phyloP scores from a whole-genome alignment of 1,284 basidiomycete species.

The Irpex sp. region DNA sequence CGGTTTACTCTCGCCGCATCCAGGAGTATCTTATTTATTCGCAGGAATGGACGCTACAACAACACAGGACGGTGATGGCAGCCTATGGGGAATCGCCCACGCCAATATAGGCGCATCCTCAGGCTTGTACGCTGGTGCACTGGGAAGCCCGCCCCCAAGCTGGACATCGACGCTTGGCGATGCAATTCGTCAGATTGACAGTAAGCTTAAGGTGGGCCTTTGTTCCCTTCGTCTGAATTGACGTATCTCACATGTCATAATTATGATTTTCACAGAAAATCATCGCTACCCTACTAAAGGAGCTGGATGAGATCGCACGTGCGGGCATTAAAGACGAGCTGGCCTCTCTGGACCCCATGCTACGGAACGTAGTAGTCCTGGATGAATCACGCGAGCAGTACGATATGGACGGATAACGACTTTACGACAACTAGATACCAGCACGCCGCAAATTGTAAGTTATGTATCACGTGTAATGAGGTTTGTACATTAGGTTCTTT shows the following conservation, averaged over 20 bases:
- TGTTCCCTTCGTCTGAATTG: not conserved
- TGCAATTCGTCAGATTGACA: constrained; percentile 74
- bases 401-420: constrained; percentile 69
- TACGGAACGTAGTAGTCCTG: constrained; percentile 47
- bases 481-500: not conserved
- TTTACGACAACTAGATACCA: constrained; percentile 6
- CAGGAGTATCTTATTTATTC: constrained; percentile 79
- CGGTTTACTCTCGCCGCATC: constrained; percentile 67
- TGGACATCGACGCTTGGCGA: constrained; percentile 68
- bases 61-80: constrained; percentile 42
- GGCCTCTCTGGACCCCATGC: constrained; percentile 70
- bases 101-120: constrained; percentile 24
- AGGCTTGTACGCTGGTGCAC: constrained; percentile 32
- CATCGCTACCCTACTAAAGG: constrained; percentile 68
- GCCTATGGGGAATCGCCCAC: constrained; percentile 71
- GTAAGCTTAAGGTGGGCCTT: constrained; percentile 70
- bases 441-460: constrained; percentile 1
- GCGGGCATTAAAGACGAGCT: constrained; percentile 79
- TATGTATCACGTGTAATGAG: constrained; percentile 1
- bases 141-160: constrained; percentile 49
- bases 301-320: constrained; percentile 77
- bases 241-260: not conserved
- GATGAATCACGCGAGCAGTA: constrained; percentile 18
- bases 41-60: constrained; percentile 32
- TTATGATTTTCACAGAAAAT: constrained; percentile 59